Evolutionary conservation across 176 grass and related monocot genomes (phyloP).

Genomic region (Oryza meridionalis): DNA sequence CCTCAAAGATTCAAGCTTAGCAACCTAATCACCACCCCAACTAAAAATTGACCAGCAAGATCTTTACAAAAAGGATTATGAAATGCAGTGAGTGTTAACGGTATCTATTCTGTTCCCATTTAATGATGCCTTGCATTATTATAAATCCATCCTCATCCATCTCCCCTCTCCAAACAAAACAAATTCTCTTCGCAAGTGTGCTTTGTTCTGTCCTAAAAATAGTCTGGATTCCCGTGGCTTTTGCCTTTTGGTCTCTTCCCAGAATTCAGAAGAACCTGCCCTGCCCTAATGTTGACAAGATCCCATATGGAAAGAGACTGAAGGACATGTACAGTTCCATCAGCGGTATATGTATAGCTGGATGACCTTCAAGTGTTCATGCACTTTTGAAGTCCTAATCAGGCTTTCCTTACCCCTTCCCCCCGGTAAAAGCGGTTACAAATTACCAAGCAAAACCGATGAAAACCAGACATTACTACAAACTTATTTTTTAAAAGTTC

Average conservation of each 20-base stretch:
- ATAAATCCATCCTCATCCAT: slow-evolving; percentile 36
- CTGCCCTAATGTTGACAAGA: background rate
- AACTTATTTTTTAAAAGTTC: too few species aligned
- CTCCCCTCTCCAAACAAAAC: background rate
- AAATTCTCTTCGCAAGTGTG: background rate
- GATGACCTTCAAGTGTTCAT: background rate
- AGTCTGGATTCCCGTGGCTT: slow-evolving; percentile 2
- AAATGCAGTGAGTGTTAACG: slow-evolving; percentile 1
- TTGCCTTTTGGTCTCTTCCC: slow-evolving; percentile 3
- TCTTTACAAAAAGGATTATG: background rate
- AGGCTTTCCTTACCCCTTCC: too few species aligned
- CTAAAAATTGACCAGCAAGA: slow-evolving; percentile 24
- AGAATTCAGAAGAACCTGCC: background rate
- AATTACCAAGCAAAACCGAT: too few species aligned
- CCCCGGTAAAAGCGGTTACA: too few species aligned
- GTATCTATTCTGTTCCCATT: slow-evolving; percentile 49
- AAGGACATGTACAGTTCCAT: background rate
- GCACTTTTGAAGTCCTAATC: background rate
- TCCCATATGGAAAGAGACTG: background rate
- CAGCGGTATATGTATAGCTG: background rate
- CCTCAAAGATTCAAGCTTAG: background rate
- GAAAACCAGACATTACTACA: too few species aligned
- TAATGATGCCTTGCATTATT: background rate
- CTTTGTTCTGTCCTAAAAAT: background rate
- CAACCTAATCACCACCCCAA: background rate